phyloP scores from a whole-genome alignment of 768 basidiomycete genomes.

The Mrakia frigida region DNA sequence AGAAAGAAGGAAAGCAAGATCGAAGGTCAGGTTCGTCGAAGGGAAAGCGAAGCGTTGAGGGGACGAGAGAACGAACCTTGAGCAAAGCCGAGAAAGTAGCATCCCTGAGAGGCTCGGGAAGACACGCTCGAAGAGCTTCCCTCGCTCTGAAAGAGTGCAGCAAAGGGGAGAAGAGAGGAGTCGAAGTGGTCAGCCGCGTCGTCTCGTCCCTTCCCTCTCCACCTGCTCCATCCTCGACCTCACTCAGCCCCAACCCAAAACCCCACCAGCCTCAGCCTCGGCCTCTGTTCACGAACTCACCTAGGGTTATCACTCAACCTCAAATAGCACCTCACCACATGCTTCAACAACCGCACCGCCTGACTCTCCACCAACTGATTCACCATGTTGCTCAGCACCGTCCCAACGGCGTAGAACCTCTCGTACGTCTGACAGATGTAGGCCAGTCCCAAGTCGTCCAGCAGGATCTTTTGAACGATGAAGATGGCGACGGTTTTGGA shows the following conservation, averaged over 20 bases:
- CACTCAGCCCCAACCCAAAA: not conserved
- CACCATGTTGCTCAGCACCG: slow-evolving; percentile 98
- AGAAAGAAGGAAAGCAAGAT: not conserved
- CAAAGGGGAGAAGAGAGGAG: not conserved
- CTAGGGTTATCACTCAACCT: slow-evolving; percentile 91
- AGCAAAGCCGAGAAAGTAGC: slow-evolving; percentile 84
- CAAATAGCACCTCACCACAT: slow-evolving; percentile 95
- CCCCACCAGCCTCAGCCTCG: too few species aligned
- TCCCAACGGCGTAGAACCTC: slow-evolving; percentile 97
- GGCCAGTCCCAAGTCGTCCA: slow-evolving; percentile 94
- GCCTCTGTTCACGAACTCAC: too few species aligned
- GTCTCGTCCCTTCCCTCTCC: not conserved
- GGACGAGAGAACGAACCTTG: slow-evolving; percentile 55
- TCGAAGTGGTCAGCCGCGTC: not conserved
- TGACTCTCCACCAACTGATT: slow-evolving; percentile 96
- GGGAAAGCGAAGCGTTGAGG: slow-evolving; percentile 1
- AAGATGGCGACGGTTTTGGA: slow-evolving; percentile 99
- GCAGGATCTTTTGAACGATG: slow-evolving; percentile 91
- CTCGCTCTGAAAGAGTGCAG: slow-evolving; percentile 64
- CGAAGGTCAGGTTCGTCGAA: not conserved
- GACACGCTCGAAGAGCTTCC: slow-evolving; percentile 88
- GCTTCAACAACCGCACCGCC: slow-evolving; percentile 90
- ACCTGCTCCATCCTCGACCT: not conserved
- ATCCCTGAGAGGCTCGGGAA: slow-evolving; percentile 91
- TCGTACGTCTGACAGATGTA: slow-evolving; percentile 99